A percentile compares a stretch with the other conserved stretches of the same genome.
Conservation (phyloP, 768 basidiomycete species). For the Amanita pseudoporphyria region DNA sequence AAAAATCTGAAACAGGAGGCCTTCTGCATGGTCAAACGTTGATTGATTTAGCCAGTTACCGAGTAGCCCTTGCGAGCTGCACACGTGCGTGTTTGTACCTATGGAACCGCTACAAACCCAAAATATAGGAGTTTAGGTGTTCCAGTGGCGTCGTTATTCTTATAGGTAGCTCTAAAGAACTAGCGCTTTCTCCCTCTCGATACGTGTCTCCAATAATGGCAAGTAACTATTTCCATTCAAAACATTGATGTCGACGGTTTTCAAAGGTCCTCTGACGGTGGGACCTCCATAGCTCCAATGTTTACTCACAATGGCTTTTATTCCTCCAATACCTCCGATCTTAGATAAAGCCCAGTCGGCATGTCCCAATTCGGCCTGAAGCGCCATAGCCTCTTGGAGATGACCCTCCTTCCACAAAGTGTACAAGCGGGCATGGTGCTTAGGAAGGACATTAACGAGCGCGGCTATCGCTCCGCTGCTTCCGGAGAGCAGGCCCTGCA, state of each 20-base stretch:
- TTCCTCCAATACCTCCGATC: slow-evolving; percentile 57
- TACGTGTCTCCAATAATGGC: slow-evolving; percentile 32
- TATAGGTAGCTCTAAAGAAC: neutral
- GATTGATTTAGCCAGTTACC: no score
- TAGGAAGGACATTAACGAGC: slow-evolving; percentile 51
- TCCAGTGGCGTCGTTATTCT: no score
- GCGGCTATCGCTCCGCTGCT: slow-evolving; percentile 62
- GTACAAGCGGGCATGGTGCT: slow-evolving; percentile 42
- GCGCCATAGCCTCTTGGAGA: slow-evolving; percentile 44
- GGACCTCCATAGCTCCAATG: slow-evolving; percentile 56
- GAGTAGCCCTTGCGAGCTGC: neutral
- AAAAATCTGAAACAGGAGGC: neutral
- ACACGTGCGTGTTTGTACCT: neutral
- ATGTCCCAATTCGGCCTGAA: slow-evolving; percentile 54
- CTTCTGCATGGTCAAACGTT: no score
- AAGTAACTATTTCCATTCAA: slow-evolving; percentile 22
- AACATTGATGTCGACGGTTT: slow-evolving; percentile 25
- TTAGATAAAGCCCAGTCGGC: slow-evolving; percentile 57
- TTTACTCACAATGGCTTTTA: slow-evolving; percentile 53
- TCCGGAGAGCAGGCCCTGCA: slow-evolving; percentile 50
- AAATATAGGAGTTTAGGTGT: neutral
- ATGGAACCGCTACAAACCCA: neutral
- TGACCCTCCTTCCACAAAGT: slow-evolving; percentile 42
- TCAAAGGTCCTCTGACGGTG: slow-evolving; percentile 40
- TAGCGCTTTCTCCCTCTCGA: slow-evolving; percentile 26